Evolutionary conservation across 2,329 filamentous ascomycete species (phyloP).

Genomic region (Fusarium siculi): DNA sequence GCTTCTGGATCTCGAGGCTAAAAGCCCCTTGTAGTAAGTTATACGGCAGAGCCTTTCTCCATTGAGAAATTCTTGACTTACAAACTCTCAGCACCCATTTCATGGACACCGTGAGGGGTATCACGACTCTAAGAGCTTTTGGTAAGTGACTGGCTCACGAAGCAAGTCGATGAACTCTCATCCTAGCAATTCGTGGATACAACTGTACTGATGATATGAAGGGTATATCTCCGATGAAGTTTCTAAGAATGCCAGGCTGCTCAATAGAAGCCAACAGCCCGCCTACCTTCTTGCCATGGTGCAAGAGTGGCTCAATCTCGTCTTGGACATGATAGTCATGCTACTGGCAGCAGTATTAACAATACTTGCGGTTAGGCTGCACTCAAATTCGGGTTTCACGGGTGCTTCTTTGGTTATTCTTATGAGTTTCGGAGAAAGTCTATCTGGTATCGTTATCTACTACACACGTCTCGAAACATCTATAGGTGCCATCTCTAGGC

Average conservation of each 20-base stretch:
- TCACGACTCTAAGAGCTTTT: conserved; percentile 67
- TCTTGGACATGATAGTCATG: conserved; percentile 61
- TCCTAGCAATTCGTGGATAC: neutral
- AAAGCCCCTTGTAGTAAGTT: conserved; percentile 58
- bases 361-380: conserved; percentile 56
- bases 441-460: conserved; percentile 27
- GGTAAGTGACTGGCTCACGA: conserved; percentile 52
- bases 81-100: conserved; percentile 57
- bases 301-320: conserved; percentile 67
- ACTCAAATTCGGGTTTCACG: conserved; percentile 50
- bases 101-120: conserved; percentile 64
- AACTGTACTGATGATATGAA: neutral
- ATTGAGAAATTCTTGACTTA: conserved; percentile 5
- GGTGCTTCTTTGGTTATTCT: conserved; percentile 53
- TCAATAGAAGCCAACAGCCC: conserved; percentile 66
- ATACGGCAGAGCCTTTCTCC: fast-evolving
- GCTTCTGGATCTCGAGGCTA: conserved; percentile 69
- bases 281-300: conserved; percentile 67
- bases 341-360: conserved; percentile 60
- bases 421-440: conserved; percentile 47
- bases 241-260: conserved; percentile 56
- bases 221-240: conserved; percentile 32
- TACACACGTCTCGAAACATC: conserved; percentile 40
- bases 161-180: conserved; percentile 27
- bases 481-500: conserved; percentile 34